Evolutionary conservation across 805 yeast species (phyloP).

Genomic region (Candida hungchunana): DNA sequence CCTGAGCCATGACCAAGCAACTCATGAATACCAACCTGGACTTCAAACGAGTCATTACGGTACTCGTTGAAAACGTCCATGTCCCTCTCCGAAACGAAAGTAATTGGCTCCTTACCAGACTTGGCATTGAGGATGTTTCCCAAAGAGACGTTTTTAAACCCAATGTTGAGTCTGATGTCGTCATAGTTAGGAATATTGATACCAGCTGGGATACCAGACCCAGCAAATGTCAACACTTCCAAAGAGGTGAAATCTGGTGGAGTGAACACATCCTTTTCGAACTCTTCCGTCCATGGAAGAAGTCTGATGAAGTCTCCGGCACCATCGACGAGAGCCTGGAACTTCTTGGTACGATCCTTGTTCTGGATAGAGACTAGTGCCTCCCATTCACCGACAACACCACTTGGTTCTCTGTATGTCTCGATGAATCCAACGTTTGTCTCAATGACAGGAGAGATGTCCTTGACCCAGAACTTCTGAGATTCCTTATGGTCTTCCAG

Average conservation of each 20-base stretch:
- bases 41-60: constrained; percentile 82
- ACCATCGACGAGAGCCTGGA: constrained; percentile 59
- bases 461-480: constrained; percentile 85
- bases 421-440: constrained; percentile 89
- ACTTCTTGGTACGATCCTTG: constrained; percentile 79
- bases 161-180: constrained; percentile 76
- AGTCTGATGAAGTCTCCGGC: constrained; percentile 61
- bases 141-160: constrained; percentile 85
- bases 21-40: constrained; percentile 92
- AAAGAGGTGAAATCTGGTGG: constrained; percentile 92
- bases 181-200: constrained; percentile 91
- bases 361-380: constrained; percentile 88
- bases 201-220: constrained; percentile 90
- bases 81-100: constrained; percentile 54
- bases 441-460: constrained; percentile 71
- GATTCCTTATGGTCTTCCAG: constrained; percentile 82
- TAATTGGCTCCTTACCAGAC: constrained; percentile 62
- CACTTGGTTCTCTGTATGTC: constrained; percentile 89
- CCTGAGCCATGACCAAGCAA: constrained; percentile 91
- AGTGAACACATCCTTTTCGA: constrained; percentile 79
- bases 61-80: constrained; percentile 61
- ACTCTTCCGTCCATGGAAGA: constrained; percentile 75
- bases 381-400: constrained; percentile 93
- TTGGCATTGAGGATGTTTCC: constrained; percentile 82
- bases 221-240: constrained; percentile 86